Conservation (phyloP, 192 early-diverging fungal genomes). For the Coemansia sp. region DNA sequence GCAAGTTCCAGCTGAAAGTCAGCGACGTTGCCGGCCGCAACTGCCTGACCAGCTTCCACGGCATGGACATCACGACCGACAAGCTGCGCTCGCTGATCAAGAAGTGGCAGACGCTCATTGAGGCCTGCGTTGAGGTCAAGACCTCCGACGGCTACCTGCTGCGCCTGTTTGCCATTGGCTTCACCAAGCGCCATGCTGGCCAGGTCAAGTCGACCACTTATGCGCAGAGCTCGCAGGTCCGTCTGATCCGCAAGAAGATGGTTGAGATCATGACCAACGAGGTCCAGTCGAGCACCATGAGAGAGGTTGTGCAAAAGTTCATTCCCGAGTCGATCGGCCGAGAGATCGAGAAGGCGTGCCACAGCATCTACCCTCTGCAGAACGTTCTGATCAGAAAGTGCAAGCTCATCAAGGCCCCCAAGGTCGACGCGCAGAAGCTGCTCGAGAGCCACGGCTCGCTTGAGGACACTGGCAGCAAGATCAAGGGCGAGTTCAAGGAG, state of each 20-base stretch:
- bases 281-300: slow-evolving; percentile 84
- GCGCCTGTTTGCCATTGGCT: slow-evolving; percentile 95
- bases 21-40: slow-evolving; percentile 98
- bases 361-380: slow-evolving; percentile 97
- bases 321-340: slow-evolving; percentile 95
- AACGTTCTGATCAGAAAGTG: slow-evolving; percentile 95
- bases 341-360: slow-evolving; percentile 96
- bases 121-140: slow-evolving; percentile 99
- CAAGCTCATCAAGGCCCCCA: slow-evolving; percentile 98
- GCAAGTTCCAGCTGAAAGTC: slow-evolving; percentile 96
- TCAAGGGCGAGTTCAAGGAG: slow-evolving; percentile 89
- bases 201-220: slow-evolving; percentile 99
- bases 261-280: slow-evolving; percentile 95
- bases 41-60: slow-evolving; percentile 99
- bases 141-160: slow-evolving; percentile 99
- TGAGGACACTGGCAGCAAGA: slow-evolving; percentile 77
- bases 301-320: slow-evolving; percentile 95
- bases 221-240: slow-evolving; percentile 95
- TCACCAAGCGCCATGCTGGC: slow-evolving; percentile 91
- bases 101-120: slow-evolving; percentile 99
- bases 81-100: slow-evolving; percentile 99
- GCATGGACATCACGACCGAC: slow-evolving; percentile 99
- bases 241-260: slow-evolving; percentile 99
- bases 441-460: slow-evolving; percentile 92
- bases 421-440: slow-evolving; percentile 94